phyloP scores from a whole-genome alignment of 2,329 filamentous ascomycete species.

The Fusarium aywerte region DNA sequence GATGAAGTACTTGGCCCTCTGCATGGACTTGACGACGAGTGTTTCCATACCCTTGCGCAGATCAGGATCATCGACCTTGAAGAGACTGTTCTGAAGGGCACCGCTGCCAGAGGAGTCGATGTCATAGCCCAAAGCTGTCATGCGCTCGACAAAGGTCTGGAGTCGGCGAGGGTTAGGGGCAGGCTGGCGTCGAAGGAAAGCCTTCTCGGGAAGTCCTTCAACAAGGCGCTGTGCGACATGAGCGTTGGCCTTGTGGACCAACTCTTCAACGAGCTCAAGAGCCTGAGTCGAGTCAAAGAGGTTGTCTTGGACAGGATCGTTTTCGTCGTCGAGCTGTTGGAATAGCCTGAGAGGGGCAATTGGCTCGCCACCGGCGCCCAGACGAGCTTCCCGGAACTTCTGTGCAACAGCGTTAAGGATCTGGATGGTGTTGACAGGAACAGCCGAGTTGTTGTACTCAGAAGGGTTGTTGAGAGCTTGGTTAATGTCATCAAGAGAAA shows the following conservation, averaged over 20 bases:
- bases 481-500: slow-evolving; percentile 88
- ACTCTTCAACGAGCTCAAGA: slow-evolving; percentile 93
- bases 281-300: slow-evolving; percentile 91
- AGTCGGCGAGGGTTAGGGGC: slow-evolving; percentile 88
- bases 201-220: slow-evolving; percentile 86
- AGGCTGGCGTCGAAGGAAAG: slow-evolving; percentile 86
- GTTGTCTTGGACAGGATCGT: slow-evolving; percentile 95
- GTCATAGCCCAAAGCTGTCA: slow-evolving; percentile 89
- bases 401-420: slow-evolving; percentile 84
- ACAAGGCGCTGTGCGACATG: slow-evolving; percentile 88
- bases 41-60: slow-evolving; percentile 99
- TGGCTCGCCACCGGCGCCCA: slow-evolving; percentile 80
- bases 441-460: slow-evolving; percentile 71
- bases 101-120: slow-evolving; percentile 92
- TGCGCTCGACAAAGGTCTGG: slow-evolving; percentile 89
- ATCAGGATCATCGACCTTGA: slow-evolving; percentile 88
- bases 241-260: slow-evolving; percentile 91
- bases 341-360: slow-evolving; percentile 89
- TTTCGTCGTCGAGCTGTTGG: slow-evolving; percentile 96
- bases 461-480: slow-evolving; percentile 74
- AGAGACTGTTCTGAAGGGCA: slow-evolving; percentile 91
- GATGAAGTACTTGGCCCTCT: slow-evolving; percentile 94
- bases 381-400: slow-evolving; percentile 89
- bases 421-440: slow-evolving; percentile 80
- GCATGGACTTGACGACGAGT: slow-evolving; percentile 92